phyloP scores from a whole-genome alignment of 73 alveolate species.

The Paramecium bursaria region DNA sequence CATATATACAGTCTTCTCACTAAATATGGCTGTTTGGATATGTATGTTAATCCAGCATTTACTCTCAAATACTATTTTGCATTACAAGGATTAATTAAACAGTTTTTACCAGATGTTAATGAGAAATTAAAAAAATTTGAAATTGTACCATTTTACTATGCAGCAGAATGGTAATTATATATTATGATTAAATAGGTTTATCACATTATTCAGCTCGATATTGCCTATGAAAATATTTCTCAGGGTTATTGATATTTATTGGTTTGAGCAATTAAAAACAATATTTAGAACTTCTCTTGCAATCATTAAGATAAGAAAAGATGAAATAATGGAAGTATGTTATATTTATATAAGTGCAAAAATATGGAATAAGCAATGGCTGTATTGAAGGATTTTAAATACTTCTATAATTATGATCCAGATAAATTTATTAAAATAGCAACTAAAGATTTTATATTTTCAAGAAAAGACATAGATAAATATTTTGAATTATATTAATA shows the following conservation, averaged over 20 bases:
- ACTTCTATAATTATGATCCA: slow-evolving; percentile 50
- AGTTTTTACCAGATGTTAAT: slow-evolving; percentile 64
- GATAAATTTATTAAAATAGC: slow-evolving; percentile 66
- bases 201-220: slow-evolving; percentile 67
- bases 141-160: slow-evolving; percentile 64
- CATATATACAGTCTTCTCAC: slow-evolving; percentile 62
- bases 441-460: slow-evolving; percentile 68
- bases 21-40: slow-evolving; percentile 58
- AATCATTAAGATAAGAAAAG: slow-evolving; percentile 56
- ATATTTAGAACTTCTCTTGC: slow-evolving; percentile 62
- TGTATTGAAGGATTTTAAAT: slow-evolving; percentile 45
- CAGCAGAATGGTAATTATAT: slow-evolving; percentile 59
- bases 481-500: slow-evolving; percentile 31
- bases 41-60: slow-evolving; percentile 57
- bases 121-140: slow-evolving; percentile 25
- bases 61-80: slow-evolving; percentile 55
- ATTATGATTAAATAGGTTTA: slow-evolving; percentile 8
- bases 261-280: slow-evolving; percentile 58
- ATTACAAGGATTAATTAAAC: slow-evolving; percentile 29
- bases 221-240: slow-evolving; percentile 63
- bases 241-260: slow-evolving; percentile 65
- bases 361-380: slow-evolving; percentile 54
- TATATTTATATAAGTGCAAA: not conserved
- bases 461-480: slow-evolving; percentile 50
- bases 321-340: slow-evolving; percentile 14